Evolutionary conservation across 2,329 filamentous ascomycete species (phyloP), one percentile per base, ranked within the genome.

Genomic region (Fusarium redolens): DNA sequence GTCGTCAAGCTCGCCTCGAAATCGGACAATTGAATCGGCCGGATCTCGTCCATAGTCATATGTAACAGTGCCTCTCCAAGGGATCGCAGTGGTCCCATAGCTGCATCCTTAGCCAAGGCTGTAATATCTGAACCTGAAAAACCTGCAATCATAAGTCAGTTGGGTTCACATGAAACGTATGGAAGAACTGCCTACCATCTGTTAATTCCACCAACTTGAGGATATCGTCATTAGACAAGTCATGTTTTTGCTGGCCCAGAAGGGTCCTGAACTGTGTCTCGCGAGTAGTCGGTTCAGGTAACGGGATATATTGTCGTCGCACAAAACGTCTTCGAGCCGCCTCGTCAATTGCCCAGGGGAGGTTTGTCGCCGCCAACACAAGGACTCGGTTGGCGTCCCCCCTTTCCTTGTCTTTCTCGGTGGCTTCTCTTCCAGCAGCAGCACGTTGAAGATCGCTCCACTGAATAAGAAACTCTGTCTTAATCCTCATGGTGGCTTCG

Each of bases 71-170:
- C 94, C 80, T 98, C 96, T 31, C 96, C 96, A 5, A 98, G 86
- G 59, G 94, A 96, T 37, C 96, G 90, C 17, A 99, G 85, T 1
- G 96, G 96, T 0, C 96, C 96, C 96, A 99, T 99, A 5, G 96
- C 96, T 13, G 96, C 96, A 80, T 99, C 96, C 83, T 99, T 99
- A 12, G 96, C 96, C 13, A 99, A 86, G 3, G 96, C 95, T 28
- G 96, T 98, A 73, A 99, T 97, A 78, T 99, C 96, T 4, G 95
- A 97, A 48, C 96, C 96, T 13, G 95, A 98, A 83, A 97, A 99
- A n/a, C 95, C 95, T 98, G 61, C 17, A n/a, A 38, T 22, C 25
- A 15, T 35, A 30, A 43, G 35, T 76, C 30, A 75, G 60, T 35
- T 50, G 18, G 11, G 18, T 40, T 54, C 43, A 28, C 17, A 15